Percentiles rank a stretch among this genome's conserved stretches.
phyloP scores from a whole-genome alignment of 441 rosid species.

The Adansonia rubrostipa region DNA sequence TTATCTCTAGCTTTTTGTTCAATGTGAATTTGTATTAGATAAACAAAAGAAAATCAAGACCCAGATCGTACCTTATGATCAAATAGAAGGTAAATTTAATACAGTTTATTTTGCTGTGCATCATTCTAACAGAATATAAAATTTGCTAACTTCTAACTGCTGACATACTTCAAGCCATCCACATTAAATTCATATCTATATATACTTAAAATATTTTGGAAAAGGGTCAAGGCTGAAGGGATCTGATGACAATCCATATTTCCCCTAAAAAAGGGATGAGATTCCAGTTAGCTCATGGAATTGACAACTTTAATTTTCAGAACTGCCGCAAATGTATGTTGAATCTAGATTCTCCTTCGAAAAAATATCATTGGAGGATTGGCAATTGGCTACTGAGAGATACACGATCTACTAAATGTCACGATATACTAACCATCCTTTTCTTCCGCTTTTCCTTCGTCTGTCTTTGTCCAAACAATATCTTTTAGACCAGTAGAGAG shows the following conservation, averaged over 20 bases:
- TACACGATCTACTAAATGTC: background rate
- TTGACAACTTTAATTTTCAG: background rate
- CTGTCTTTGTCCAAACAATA: constrained; percentile 82
- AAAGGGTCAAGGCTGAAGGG: background rate
- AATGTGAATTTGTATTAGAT: background rate
- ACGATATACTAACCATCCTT: constrained; percentile 22
- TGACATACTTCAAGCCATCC: background rate
- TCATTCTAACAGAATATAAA: background rate
- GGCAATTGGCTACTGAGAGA: background rate
- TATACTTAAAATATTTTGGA: background rate
- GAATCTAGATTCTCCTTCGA: background rate
- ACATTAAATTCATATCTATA: background rate
- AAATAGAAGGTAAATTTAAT: background rate
- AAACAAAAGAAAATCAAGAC: background rate
- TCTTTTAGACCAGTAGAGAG: constrained; percentile 93
- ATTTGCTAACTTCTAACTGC: background rate
- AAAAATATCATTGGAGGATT: background rate
- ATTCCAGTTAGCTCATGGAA: background rate
- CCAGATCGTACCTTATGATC: background rate
- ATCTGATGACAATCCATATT: background rate
- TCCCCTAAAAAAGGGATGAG: background rate
- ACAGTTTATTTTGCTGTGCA: background rate
- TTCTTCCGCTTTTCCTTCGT: constrained; percentile 60
- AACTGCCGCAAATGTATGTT: background rate
- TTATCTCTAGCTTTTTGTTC: background rate